Evolutionary conservation across 2,329 filamentous ascomycete species (phyloP).

Genomic region (Cladorrhinum sp.): DNA sequence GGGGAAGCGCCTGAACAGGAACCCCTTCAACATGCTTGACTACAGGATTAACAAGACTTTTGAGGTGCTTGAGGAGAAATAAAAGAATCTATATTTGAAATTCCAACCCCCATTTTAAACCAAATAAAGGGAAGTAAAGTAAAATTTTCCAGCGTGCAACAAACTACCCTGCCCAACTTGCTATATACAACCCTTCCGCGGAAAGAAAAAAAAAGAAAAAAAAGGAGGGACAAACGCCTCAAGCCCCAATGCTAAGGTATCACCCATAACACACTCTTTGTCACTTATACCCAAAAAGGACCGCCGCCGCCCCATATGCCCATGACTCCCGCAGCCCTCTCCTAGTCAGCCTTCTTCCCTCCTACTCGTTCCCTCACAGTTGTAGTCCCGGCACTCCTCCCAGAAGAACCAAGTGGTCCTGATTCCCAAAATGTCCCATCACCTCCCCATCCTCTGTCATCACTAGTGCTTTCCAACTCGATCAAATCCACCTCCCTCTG

Average conservation of each 20-base stretch:
- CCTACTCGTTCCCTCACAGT: constrained; percentile 35
- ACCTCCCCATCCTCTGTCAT: constrained; percentile 24
- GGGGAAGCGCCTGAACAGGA: neutral
- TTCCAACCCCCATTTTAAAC: neutral
- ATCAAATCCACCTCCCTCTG: constrained; percentile 29
- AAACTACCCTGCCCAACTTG: constrained; percentile 5
- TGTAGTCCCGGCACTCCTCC: constrained; percentile 37
- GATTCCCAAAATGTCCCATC: constrained; percentile 6
- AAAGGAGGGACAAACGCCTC: neutral
- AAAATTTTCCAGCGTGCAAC: no score
- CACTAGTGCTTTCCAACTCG: constrained; percentile 32
- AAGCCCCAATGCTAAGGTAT: neutral
- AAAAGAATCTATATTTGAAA: constrained; percentile 2
- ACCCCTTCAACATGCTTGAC: neutral
- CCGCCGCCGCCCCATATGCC: neutral
- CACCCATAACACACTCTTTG: neutral
- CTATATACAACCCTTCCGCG: constrained; percentile 9
- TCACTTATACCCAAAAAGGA: neutral
- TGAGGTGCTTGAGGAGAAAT: neutral
- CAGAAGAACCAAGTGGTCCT: constrained; percentile 31
- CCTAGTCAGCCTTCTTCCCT: constrained; percentile 44
- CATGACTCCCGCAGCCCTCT: neutral
- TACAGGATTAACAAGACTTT: no score
- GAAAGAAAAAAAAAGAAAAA: constrained; percentile 10
- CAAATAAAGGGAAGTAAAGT: no score